A percentile compares a stretch with the other conserved stretches of the same genome.
These are phyloP conservation scores for Saccharum hybrid DNA, from an alignment of 202 grass and related monocot species.

Conservation along the genomic window DNA sequence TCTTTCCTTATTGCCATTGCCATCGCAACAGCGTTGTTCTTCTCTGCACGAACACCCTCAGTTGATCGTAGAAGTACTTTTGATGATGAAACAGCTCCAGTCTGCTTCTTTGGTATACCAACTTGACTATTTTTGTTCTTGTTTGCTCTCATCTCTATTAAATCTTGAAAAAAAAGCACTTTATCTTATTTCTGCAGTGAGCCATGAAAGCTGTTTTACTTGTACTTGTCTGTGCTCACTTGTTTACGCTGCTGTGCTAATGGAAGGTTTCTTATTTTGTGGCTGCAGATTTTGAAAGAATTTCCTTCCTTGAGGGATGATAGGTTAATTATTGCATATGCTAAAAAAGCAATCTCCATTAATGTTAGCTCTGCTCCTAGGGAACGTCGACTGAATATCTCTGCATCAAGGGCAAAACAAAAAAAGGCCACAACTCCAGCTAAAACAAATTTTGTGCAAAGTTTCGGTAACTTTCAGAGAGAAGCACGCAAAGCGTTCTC, in stretches of 20 bases:
- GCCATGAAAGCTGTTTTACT: conserved; percentile 18
- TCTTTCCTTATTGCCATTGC: conserved; percentile 85
- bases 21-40: conserved; percentile 92
- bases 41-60: conserved; percentile 92
- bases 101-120: conserved; percentile 86
- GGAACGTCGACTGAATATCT: conserved; percentile 66
- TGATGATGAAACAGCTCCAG: conserved; percentile 99
- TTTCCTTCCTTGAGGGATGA: conserved; percentile 87
- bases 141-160: conserved; percentile 33
- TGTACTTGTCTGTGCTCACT: conserved; percentile 28
- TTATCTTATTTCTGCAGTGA: conserved; percentile 4
- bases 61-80: conserved; percentile 89
- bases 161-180: conserved; percentile 17
- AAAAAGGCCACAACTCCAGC: conserved; percentile 66
- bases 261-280: conserved; percentile 43
- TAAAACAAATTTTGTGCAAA: conserved; percentile 85
- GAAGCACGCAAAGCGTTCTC: conserved; percentile 85
- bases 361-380: conserved; percentile 69
- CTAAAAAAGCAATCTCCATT: conserved; percentile 78
- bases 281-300: conserved; percentile 90
- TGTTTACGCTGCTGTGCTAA: conserved; percentile 27
- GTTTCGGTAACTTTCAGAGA: conserved; percentile 87
- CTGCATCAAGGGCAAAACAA: conserved; percentile 67
- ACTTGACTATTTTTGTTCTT: conserved; percentile 37
- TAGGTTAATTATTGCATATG: conserved; percentile 76